Percentiles rank a stretch among this genome's conserved stretches.
These are phyloP conservation scores for Venturia aucupariae DNA, from an alignment of 2,329 filamentous ascomycete species.

Conservation along the genomic window DNA sequence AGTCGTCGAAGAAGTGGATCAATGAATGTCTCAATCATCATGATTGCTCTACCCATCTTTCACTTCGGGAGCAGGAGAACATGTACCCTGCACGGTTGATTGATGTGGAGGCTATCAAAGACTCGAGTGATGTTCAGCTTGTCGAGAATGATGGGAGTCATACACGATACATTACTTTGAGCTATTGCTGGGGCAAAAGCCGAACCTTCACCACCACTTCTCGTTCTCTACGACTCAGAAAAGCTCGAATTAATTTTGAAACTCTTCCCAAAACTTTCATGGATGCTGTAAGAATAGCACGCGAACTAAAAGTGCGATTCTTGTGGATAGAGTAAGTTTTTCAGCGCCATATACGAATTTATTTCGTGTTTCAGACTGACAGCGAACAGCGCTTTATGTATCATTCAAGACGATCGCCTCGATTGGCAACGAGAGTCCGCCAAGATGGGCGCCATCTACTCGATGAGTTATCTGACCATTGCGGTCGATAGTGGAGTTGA, in stretches of 20 bases:
- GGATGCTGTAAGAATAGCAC: conserved; percentile 13
- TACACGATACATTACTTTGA: conserved; percentile 4
- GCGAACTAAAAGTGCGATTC: conserved; percentile 13
- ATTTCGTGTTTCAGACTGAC: not conserved
- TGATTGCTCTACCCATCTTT: conserved; percentile 8
- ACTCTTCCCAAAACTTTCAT: conserved; percentile 14
- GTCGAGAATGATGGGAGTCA: conserved; percentile 11
- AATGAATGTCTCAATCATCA: conserved; percentile 10
- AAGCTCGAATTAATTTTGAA: conserved; percentile 7
- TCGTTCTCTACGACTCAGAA: conserved; percentile 11
- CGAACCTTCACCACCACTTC: conserved; percentile 14
- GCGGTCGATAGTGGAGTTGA: conserved; percentile 14
- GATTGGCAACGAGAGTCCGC: conserved; percentile 17
- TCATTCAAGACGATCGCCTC: conserved; percentile 17
- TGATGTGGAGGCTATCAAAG: conserved; percentile 11
- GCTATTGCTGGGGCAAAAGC: conserved; percentile 15
- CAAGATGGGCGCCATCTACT: conserved; percentile 18
- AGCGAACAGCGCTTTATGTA: conserved; percentile 15
- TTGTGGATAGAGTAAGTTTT: conserved; percentile 17
- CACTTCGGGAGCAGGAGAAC: conserved; percentile 10
- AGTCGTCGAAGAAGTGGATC: conserved; percentile 11
- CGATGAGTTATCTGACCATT: conserved; percentile 17
- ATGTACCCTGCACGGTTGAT: conserved; percentile 11
- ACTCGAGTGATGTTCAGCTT: conserved; percentile 4
- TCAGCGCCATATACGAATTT: not conserved